Percentiles rank a stretch among this genome's conserved stretches.
Evolutionary conservation across 495 filamentous ascomycete genomes (phyloP).

Genomic region (Aspergillus saccharolyticus): DNA sequence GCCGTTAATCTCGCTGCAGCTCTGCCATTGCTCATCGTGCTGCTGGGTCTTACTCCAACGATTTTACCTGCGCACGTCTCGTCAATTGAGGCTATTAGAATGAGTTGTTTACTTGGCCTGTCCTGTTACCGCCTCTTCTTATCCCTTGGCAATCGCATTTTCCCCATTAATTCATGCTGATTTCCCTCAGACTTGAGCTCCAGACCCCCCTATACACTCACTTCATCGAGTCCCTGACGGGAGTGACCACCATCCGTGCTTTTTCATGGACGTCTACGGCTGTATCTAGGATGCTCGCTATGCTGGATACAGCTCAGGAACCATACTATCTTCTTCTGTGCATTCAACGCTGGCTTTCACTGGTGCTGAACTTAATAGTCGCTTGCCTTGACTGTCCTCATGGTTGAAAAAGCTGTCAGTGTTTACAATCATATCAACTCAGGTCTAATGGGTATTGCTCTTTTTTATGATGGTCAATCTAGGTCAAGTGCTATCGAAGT

Average conservation of each 20-base stretch:
- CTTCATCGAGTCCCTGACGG: slow-evolving; percentile 36
- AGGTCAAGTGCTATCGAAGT: slow-evolving; percentile 12
- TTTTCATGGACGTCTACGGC: slow-evolving; percentile 30
- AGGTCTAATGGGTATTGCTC: slow-evolving; percentile 28
- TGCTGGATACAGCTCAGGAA: slow-evolving; percentile 23
- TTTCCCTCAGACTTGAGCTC: slow-evolving; percentile 21
- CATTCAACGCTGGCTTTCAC: slow-evolving; percentile 37
- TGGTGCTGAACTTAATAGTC: slow-evolving; percentile 25
- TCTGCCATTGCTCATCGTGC: slow-evolving; percentile 20
- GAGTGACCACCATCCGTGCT: slow-evolving; percentile 38
- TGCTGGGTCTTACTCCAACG: slow-evolving; percentile 60
- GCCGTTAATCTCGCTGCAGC: slow-evolving; percentile 31
- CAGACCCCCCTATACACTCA: slow-evolving; percentile 39
- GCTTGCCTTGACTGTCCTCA: slow-evolving; percentile 22
- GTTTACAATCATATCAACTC: slow-evolving; percentile 17
- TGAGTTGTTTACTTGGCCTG: slow-evolving; percentile 14
- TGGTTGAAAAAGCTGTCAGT: slow-evolving; percentile 17
- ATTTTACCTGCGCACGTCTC: slow-evolving; percentile 79
- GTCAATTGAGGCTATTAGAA: slow-evolving; percentile 76
- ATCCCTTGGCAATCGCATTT: too few relatives aligned
- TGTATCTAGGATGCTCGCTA: slow-evolving; percentile 13
- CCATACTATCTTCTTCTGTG: slow-evolving; percentile 40
- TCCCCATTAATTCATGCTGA: too few relatives aligned
- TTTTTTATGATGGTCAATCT: slow-evolving; percentile 26
- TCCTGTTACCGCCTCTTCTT: too few relatives aligned